Conservation (phyloP, 306 rosid species). For the Cucumis hystrix region DNA sequence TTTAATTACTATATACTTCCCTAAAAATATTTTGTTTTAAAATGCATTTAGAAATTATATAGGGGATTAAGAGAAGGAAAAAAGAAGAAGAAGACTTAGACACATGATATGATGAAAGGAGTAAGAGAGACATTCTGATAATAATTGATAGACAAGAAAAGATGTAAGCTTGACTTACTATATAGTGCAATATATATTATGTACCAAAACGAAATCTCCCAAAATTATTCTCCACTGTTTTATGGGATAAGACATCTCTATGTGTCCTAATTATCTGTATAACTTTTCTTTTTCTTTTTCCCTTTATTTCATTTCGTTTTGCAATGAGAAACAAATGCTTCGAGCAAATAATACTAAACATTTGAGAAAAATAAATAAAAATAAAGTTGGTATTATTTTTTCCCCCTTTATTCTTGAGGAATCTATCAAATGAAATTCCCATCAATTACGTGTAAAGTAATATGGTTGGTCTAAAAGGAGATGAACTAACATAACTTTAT, state of each 20-base stretch:
- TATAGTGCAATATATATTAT: not conserved
- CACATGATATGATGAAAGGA: not conserved
- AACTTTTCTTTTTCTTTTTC: not conserved
- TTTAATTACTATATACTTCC: too few relatives aligned
- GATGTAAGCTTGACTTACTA: not conserved
- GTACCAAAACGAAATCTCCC: not conserved
- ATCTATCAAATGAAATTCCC: conserved; percentile 1
- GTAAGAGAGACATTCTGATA: not conserved
- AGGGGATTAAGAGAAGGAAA: too few relatives aligned
- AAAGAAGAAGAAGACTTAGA: not conserved
- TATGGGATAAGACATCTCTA: not conserved
- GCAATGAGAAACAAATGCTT: not conserved
- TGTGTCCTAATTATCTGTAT: not conserved
- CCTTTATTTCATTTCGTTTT: not conserved
- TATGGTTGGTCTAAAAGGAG: not conserved
- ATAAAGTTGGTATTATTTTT: not conserved
- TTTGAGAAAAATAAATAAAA: too few relatives aligned
- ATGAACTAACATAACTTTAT: not conserved
- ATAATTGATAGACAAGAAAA: conserved; percentile 3
- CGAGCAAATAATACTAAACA: not conserved
- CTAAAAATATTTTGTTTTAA: too few relatives aligned
- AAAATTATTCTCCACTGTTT: not conserved
- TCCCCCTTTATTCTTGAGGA: not conserved
- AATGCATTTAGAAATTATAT: too few relatives aligned
- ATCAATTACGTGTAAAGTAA: conserved; percentile 1